A percentile compares a stretch with the other conserved stretches of the same genome.
Evolutionary conservation across 768 basidiomycete genomes (phyloP).

Genomic region (Hygrocybe punicea): DNA sequence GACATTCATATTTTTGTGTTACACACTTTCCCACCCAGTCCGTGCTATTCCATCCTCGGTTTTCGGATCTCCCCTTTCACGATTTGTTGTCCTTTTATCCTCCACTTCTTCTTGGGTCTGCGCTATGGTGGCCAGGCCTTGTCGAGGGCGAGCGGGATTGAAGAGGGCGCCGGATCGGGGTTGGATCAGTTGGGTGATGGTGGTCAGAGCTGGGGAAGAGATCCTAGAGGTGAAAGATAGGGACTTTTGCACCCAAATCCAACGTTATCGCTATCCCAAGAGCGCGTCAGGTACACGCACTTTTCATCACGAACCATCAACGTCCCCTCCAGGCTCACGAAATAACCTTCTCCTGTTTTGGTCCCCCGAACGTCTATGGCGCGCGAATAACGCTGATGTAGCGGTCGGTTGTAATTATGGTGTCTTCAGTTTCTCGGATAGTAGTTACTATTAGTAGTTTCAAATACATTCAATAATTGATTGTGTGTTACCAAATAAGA

Average conservation of each 20-base stretch:
- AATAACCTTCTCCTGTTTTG: not conserved
- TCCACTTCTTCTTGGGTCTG: conserved; percentile 47
- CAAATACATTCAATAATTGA: too few relatives aligned
- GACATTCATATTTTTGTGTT: not conserved
- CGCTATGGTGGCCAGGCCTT: conserved; percentile 21
- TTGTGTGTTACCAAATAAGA: too few relatives aligned
- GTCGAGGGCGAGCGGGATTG: conserved; percentile 57
- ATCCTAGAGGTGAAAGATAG: not conserved
- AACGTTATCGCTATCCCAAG: too few relatives aligned
- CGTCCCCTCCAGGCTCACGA: not conserved
- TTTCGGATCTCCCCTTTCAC: conserved; percentile 4
- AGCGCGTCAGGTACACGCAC: too few relatives aligned
- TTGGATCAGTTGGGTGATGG: conserved; percentile 15
- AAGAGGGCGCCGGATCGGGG: conserved; percentile 68
- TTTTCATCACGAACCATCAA: not conserved
- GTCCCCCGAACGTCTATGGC: not conserved
- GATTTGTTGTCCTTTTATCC: conserved; percentile 66
- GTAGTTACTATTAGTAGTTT: too few relatives aligned
- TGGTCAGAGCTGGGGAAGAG: conserved; percentile 4
- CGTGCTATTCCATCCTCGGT: conserved; percentile 7
- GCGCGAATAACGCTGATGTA: not conserved
- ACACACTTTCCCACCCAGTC: conserved; percentile 11
- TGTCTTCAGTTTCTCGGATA: too few relatives aligned
- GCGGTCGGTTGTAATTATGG: too few relatives aligned
- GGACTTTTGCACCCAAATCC: not conserved